These are phyloP conservation scores for Pterocarpus macrocarpus DNA, from an alignment of 306 rosid genomes.

Conservation along the genomic window DNA sequence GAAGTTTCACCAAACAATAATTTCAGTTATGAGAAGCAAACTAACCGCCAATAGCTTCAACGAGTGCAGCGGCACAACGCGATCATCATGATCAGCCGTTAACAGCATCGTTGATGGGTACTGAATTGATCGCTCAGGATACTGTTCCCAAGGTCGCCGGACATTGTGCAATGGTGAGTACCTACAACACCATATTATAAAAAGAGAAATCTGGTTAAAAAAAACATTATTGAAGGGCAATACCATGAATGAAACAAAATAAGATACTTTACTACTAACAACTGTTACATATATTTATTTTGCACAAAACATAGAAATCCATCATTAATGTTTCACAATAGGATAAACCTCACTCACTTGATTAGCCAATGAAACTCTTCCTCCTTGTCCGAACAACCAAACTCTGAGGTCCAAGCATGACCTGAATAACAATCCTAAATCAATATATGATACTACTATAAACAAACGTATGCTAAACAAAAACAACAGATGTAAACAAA, in stretches of 20 bases:
- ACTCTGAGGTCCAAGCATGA: slow-evolving; percentile 96
- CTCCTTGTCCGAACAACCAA: slow-evolving; percentile 90
- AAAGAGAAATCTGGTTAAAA: neutral
- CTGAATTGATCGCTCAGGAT: slow-evolving; percentile 59
- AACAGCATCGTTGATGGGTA: slow-evolving; percentile 91
- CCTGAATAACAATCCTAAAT: slow-evolving; percentile 60
- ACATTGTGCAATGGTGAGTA: slow-evolving; percentile 97
- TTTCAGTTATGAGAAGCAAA: slow-evolving; percentile 21
- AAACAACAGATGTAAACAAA: slow-evolving; percentile 47
- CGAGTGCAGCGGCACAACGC: slow-evolving; percentile 93
- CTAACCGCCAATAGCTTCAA: slow-evolving; percentile 90
- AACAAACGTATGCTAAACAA: neutral
- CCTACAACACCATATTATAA: slow-evolving; percentile 51
- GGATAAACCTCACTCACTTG: slow-evolving; percentile 60
- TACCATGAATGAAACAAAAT: neutral
- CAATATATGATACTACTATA: slow-evolving; percentile 12
- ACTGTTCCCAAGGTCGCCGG: slow-evolving; percentile 86
- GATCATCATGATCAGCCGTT: slow-evolving; percentile 99
- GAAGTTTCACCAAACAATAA: neutral
- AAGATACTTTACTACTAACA: neutral
- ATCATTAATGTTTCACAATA: slow-evolving; percentile 12
- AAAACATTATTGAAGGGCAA: too few relatives aligned
- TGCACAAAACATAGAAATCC: neutral
- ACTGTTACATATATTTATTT: slow-evolving; percentile 1
- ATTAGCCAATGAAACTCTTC: slow-evolving; percentile 94